These are phyloP conservation scores for Fragilariopsis cylindrus DNA, from an alignment of 108 stramenopile genomes.

Conservation along the genomic window DNA sequence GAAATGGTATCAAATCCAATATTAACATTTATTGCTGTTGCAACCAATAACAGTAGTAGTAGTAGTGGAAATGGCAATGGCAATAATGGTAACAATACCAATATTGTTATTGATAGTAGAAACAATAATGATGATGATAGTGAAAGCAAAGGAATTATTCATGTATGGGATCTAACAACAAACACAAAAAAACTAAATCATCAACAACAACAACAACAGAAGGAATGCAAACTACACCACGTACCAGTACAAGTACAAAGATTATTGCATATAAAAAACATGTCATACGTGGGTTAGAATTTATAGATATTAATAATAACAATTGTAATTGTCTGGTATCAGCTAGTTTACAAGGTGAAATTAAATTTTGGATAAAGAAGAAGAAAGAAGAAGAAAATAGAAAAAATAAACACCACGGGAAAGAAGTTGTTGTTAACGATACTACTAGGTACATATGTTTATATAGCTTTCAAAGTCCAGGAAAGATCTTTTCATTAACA, in stretches of 20 bases:
- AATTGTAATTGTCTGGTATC: background rate
- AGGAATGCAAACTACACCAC: background rate
- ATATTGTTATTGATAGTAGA: no score
- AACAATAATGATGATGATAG: background rate
- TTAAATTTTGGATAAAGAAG: constrained; percentile 11
- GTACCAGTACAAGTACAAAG: background rate
- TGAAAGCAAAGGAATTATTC: background rate
- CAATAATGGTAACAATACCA: background rate
- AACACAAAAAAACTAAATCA: background rate
- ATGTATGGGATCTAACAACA: constrained; percentile 1
- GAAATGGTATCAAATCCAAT: constrained; percentile 3
- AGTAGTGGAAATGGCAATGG: background rate
- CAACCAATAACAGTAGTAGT: background rate
- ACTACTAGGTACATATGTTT: background rate
- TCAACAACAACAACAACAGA: background rate
- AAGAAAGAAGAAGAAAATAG: background rate
- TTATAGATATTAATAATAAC: background rate
- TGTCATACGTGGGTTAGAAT: constrained; percentile 12
- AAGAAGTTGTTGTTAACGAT: no score
- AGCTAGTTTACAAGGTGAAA: constrained; percentile 17
- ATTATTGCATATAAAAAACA: constrained; percentile 6
- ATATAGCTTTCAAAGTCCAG: constrained; percentile 8
- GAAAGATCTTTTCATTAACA: constrained; percentile 12
- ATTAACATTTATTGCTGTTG: background rate
- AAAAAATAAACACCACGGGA: background rate